Base-by-base conservation (phyloP, 257 asterid genomes). In the Lycium barbarum region DNA sequence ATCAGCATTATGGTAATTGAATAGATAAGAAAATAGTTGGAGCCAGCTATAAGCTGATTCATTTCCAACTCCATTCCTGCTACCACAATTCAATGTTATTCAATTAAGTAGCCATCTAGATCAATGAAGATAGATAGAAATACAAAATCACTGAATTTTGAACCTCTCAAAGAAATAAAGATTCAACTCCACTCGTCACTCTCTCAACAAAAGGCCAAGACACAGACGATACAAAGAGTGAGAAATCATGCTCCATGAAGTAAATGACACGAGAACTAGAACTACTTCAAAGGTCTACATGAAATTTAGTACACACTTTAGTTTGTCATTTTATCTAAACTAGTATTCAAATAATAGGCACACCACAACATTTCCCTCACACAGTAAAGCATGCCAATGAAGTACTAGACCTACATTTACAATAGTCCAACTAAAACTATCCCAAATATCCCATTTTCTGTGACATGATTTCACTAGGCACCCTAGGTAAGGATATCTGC, bases 71-170 rank as follows among this genome's bases (percentile, higher is more conserved):
- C 62, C 38, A 3, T 13, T 76, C 82, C 82, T 22, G 63, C 63
- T 76, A 26, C 14, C 17, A 26, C 3, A 3, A 72, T 78, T 78
- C 65, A 74, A 33, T 7, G 51, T 54, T 53, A 78, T 78, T 53
- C 47, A 53, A 33, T 53, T 4, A 53, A 20, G 14, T 8, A 68
- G 2, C 53, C 53, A 68, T 68, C 4, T 68, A 68, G 26, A 68
- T 18, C 53, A 15, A 68, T 15, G 59, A 73, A 76, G 14, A 76
- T 26, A 26, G 47, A 76, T 33, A 76, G 26, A 59, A 51, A 26
- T 51, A 76, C 63, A 51, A 45, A 72, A 76, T 74, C 81, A 73
- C 81, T 73, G 38, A 47, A 47, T 74, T 74, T 74, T n/a, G 40
- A 12, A 74, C 12, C 38, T n/a, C 59, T 1, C 61, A 74, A 76